Evolutionary conservation across 768 basidiomycete genomes (phyloP).

Genomic region (Psilocybe cubensis): DNA sequence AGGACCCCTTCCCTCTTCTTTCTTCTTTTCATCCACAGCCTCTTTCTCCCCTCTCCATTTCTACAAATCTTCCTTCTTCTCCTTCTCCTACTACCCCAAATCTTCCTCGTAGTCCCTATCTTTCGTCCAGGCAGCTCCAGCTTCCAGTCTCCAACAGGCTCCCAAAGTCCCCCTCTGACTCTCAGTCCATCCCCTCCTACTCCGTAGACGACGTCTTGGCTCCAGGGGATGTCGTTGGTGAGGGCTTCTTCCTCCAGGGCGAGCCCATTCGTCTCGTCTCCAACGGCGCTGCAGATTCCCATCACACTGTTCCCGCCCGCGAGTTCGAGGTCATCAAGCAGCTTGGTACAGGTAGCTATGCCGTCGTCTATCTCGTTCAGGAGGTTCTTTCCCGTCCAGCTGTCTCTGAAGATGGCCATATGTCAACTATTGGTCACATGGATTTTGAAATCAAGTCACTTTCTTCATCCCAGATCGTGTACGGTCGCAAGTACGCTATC

Average conservation of each 20-base stretch:
- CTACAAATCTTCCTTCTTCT: conserved; percentile 39
- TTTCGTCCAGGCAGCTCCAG: conserved; percentile 36
- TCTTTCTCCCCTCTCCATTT: conserved; percentile 26
- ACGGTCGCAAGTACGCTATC: conserved; percentile 89
- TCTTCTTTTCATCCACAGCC: conserved; percentile 20
- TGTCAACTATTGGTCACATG: conserved; percentile 57
- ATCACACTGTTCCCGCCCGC: conserved; percentile 50
- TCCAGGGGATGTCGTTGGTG: conserved; percentile 75
- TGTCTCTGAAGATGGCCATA: conserved; percentile 58
- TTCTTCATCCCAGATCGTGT: conserved; percentile 44
- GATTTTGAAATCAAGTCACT: conserved; percentile 48
- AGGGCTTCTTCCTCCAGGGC: conserved; percentile 67
- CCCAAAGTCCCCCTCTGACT: conserved; percentile 23
- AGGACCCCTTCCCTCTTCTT: conserved; percentile 32
- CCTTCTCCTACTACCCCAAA: conserved; percentile 38
- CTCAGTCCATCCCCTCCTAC: conserved; percentile 38
- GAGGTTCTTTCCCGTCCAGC: conserved; percentile 60
- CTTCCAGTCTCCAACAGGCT: conserved; percentile 29
- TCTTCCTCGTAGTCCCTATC: conserved; percentile 40
- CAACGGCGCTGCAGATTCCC: conserved; percentile 35
- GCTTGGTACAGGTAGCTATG: conserved; percentile 90
- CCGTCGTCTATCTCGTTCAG: conserved; percentile 91
- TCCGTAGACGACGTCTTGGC: conserved; percentile 64
- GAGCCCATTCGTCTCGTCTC: conserved; percentile 66
- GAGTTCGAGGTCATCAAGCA: conserved; percentile 86